phyloP scores from a whole-genome alignment of 1,284 basidiomycete species.

The Naganishia liquefaciens region DNA sequence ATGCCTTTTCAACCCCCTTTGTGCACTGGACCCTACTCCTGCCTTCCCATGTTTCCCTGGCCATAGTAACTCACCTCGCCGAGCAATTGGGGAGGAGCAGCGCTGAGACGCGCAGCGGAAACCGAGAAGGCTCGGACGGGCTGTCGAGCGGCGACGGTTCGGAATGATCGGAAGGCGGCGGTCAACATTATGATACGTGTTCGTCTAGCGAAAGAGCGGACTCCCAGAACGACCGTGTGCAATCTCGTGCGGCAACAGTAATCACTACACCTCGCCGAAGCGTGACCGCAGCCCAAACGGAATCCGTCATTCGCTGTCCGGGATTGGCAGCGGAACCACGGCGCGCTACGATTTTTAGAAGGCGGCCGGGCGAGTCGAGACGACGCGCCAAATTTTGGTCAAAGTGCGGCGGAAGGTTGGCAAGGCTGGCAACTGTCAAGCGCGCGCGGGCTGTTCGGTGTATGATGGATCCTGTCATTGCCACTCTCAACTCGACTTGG shows the following conservation, averaged over 20 bases:
- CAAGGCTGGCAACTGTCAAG: background rate
- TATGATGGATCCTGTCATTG: too few species aligned
- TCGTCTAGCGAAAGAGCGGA: background rate
- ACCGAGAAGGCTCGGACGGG: constrained; percentile 46
- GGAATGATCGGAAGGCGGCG: constrained; percentile 28
- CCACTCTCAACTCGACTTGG: too few species aligned
- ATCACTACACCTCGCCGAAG: background rate
- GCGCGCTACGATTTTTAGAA: constrained; percentile 26
- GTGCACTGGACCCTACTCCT: background rate
- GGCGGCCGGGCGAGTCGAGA: too few species aligned
- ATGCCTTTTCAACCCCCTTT: background rate
- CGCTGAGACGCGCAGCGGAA: constrained; percentile 41
- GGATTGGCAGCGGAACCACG: constrained; percentile 23
- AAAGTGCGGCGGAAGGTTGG: background rate
- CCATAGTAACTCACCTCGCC: constrained; percentile 37
- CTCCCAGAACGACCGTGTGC: too few species aligned
- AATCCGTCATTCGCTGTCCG: constrained; percentile 27
- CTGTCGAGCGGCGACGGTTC: constrained; percentile 27
- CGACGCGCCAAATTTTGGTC: constrained; percentile 8
- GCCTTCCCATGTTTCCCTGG: background rate
- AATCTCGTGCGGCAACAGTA: background rate
- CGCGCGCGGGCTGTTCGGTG: background rate
- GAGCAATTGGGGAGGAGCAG: constrained; percentile 43
- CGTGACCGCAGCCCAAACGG: background rate
- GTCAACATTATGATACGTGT: constrained; percentile 14